These are phyloP conservation scores for Juglanconis sp. DNA, from an alignment of 2,329 filamentous ascomycete species.

Conservation along the genomic window DNA sequence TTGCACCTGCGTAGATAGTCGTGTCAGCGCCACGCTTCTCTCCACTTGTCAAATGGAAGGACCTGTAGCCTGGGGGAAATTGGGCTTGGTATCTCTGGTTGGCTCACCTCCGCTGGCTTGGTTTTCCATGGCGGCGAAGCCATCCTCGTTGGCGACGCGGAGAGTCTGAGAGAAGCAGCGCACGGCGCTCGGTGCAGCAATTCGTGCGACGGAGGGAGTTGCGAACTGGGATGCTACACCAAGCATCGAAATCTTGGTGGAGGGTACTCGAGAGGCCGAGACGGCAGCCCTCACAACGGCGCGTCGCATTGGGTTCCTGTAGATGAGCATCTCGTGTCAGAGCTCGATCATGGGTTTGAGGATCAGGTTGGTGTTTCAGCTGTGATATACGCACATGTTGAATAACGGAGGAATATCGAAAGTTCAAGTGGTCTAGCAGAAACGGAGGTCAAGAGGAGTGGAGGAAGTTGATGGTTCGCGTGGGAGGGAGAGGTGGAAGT, in stretches of 20 bases:
- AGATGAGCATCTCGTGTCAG: slow-evolving; percentile 7
- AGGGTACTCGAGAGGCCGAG: slow-evolving; percentile 27
- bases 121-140: slow-evolving; percentile 4
- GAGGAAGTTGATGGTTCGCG: neutral
- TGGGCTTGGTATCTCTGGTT: neutral
- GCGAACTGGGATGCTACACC: slow-evolving; percentile 23
- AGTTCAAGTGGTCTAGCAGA: neutral
- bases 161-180: slow-evolving; percentile 31
- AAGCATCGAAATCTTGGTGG: slow-evolving; percentile 21
- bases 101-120: slow-evolving; percentile 13
- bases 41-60: neutral
- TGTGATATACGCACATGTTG: slow-evolving; percentile 10
- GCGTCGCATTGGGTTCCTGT: slow-evolving; percentile 33
- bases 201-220: slow-evolving; percentile 14
- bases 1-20: neutral
- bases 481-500: neutral
- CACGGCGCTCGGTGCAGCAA: slow-evolving; percentile 15
- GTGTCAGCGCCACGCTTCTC: neutral
- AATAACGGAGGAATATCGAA: neutral
- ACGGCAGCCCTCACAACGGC: slow-evolving; percentile 30
- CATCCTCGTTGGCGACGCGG: slow-evolving; percentile 19
- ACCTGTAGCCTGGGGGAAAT: slow-evolving; percentile 1
- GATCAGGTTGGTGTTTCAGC: no score
- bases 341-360: neutral
- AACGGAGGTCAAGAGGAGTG: no score